Conservation (phyloP, 2,329 filamentous ascomycete genomes). For the Aspergillaceae sp. region DNA sequence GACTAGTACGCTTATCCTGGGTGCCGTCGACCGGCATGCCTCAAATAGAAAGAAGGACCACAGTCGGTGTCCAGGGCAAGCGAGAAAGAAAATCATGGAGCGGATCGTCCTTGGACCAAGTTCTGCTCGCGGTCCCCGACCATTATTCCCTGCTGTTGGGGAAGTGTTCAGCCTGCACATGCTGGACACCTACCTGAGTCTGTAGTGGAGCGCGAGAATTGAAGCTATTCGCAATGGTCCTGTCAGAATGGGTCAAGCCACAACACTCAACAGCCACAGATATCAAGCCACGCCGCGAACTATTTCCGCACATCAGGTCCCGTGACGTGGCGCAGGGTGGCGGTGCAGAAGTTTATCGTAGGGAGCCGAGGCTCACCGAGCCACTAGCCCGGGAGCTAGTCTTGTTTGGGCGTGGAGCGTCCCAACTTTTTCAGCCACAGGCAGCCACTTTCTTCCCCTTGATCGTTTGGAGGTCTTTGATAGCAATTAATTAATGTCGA, state of each 20-base stretch:
- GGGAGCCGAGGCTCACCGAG: too few relatives aligned
- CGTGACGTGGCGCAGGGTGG: conserved; percentile 3
- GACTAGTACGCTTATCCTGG: background rate
- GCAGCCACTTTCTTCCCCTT: background rate
- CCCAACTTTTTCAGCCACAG: conserved; percentile 1
- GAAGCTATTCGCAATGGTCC: conserved; percentile 6
- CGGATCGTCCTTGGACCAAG: background rate
- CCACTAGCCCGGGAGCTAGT: conserved; percentile 4
- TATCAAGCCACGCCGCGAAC: conserved; percentile 2
- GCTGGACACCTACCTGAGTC: too few relatives aligned
- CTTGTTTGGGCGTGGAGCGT: conserved; percentile 1
- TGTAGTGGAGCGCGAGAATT: background rate
- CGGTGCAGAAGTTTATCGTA: too few relatives aligned
- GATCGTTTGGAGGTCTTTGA: background rate
- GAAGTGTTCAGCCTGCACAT: background rate
- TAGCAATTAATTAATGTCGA: too few relatives aligned
- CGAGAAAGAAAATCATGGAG: background rate
- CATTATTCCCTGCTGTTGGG: background rate
- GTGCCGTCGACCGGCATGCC: background rate
- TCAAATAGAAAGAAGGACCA: background rate
- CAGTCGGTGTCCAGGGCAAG: background rate
- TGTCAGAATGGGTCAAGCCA: conserved; percentile 11
- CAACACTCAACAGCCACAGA: conserved; percentile 11
- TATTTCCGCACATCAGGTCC: background rate
- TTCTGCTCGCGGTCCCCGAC: background rate